Evolutionary conservation across 306 rosid species (phyloP), one percentile per base, ranked within the genome.

Genomic region (Dalbergia cochinchinensis): DNA sequence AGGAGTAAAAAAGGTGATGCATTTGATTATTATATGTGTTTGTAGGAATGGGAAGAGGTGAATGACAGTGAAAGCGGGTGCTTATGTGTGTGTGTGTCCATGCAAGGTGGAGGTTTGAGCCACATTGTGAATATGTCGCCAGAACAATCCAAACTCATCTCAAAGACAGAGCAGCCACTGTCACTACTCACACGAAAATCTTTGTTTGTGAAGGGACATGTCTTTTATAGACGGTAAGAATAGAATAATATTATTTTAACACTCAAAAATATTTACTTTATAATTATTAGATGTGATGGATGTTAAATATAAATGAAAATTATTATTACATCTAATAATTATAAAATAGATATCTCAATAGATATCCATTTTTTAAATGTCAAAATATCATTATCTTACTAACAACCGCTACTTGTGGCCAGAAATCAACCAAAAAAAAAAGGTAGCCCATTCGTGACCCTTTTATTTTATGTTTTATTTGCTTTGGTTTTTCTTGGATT

Each of bases 361-460:
- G n/a, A n/a, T n/a, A n/a, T n/a, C n/a, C n/a, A n/a, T n/a, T n/a
- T n/a, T n/a, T n/a, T n/a, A n/a, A n/a, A n/a, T n/a, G n/a, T n/a
- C n/a, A n/a, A n/a, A n/a, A n/a, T n/a, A n/a, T n/a, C n/a, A n/a
- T n/a, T n/a, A n/a, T n/a, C n/a, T n/a, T n/a, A n/a, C n/a, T n/a
- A n/a, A n/a, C n/a, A 77, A 68, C 59, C 79, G 51, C 54, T 83
- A 65, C 33, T 57, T 70, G 90, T 86, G 91, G 89, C 86, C 58
- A 44, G 33, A 78, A 86, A 86, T 80, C 19, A 33, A 22, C 76
- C n/a, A n/a, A 77, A 39, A 59, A 70, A 81, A 78, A 83, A 84
- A 37, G 73, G 82, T 50, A 10, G 44, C 54, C 69, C 54, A 69
- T 61, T 19, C 51, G 58, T 7, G 73, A 37, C 74, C 57, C 65